phyloP scores from a whole-genome alignment of 2,329 filamentous ascomycete genomes.

The Alternaria ventricosa region DNA sequence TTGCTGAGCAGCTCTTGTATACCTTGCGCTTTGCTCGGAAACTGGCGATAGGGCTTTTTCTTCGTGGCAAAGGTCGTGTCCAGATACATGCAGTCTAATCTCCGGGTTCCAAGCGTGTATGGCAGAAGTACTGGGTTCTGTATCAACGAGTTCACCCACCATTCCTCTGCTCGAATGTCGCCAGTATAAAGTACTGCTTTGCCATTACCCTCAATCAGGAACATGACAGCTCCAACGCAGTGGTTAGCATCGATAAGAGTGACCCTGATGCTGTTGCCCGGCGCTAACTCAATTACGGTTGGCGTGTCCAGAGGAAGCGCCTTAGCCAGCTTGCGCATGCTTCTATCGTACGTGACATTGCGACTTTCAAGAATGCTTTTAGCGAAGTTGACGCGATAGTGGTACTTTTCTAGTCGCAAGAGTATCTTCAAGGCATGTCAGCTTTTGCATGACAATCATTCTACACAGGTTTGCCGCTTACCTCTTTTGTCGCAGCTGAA shows the following conservation, averaged over 20 bases:
- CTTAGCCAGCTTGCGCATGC: constrained; percentile 75
- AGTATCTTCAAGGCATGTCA: constrained; percentile 62
- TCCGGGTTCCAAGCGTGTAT: constrained; percentile 61
- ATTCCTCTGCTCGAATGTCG: constrained; percentile 83
- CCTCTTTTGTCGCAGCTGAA: constrained; percentile 80
- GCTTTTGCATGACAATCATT: background rate
- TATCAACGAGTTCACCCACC: constrained; percentile 79
- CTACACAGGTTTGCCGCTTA: constrained; percentile 27
- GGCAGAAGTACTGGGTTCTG: constrained; percentile 77
- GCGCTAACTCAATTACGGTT: constrained; percentile 74
- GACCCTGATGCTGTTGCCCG: constrained; percentile 72
- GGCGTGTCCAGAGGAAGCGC: constrained; percentile 83
- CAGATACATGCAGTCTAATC: constrained; percentile 82
- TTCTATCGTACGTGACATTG: constrained; percentile 73
- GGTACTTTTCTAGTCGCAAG: constrained; percentile 77
- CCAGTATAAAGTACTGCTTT: constrained; percentile 86
- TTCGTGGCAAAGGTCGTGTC: constrained; percentile 79
- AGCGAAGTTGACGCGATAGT: constrained; percentile 81
- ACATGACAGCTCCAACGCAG: constrained; percentile 90
- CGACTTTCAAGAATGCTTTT: constrained; percentile 78
- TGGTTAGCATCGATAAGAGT: constrained; percentile 93
- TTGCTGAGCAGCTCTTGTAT: constrained; percentile 75
- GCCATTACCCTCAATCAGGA: constrained; percentile 76
- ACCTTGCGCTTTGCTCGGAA: constrained; percentile 74
- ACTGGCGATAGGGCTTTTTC: constrained; percentile 56